phyloP scores from a whole-genome alignment of 1,284 basidiomycete genomes.

The Cystobasidium pallidum region DNA sequence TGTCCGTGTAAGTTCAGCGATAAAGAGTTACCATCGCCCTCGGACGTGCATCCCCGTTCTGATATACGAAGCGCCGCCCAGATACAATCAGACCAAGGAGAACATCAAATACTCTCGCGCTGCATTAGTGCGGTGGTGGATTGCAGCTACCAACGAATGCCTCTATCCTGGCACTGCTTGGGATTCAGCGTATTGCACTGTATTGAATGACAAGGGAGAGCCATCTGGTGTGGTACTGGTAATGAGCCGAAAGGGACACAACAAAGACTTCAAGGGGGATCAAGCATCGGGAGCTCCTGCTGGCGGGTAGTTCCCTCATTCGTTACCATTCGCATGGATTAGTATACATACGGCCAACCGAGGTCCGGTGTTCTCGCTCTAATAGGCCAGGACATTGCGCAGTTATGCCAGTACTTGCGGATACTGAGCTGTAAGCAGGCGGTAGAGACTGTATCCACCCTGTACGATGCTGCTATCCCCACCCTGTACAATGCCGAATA shows the following conservation, averaged over 20 bases:
- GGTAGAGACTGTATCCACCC: too few relatives aligned
- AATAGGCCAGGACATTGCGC: neutral
- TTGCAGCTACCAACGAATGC: constrained; percentile 25
- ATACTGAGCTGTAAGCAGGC: too few relatives aligned
- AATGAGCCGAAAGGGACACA: constrained; percentile 25
- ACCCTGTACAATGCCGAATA: too few relatives aligned
- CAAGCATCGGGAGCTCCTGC: neutral
- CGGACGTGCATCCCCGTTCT: too few relatives aligned
- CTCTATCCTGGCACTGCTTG: constrained; percentile 1
- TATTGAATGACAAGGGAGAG: neutral
- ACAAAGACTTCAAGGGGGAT: constrained; percentile 13
- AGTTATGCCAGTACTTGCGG: too few relatives aligned
- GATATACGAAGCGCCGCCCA: neutral
- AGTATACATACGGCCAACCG: too few relatives aligned
- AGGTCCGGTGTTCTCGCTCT: too few relatives aligned
- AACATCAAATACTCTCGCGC: constrained; percentile 7
- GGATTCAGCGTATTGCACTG: constrained; percentile 30
- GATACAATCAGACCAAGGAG: constrained; percentile 31
- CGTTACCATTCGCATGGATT: neutral
- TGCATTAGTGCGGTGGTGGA: constrained; percentile 12
- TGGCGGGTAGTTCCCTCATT: neutral
- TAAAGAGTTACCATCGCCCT: too few relatives aligned
- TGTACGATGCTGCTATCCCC: too few relatives aligned
- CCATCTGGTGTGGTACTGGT: constrained; percentile 20
- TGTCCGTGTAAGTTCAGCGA: constrained; percentile 17